phyloP scores from a whole-genome alignment of 805 yeast genomes.

The Cyberlindnera veronae region DNA sequence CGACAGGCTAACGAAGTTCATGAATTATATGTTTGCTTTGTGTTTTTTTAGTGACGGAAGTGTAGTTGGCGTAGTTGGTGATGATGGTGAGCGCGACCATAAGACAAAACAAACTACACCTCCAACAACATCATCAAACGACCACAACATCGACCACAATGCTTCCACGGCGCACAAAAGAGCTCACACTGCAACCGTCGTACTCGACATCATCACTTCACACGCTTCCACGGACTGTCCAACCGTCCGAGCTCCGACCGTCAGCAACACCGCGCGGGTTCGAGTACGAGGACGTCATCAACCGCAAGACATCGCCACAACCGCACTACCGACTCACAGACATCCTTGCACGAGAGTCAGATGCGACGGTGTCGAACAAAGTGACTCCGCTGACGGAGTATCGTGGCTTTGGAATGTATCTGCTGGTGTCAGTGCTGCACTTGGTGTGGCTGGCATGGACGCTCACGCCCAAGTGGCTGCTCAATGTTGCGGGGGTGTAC shows the following conservation, averaged over 20 bases:
- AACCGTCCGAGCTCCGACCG: background rate
- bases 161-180: too few species aligned
- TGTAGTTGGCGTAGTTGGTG: too few species aligned
- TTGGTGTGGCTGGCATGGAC: conserved; percentile 71
- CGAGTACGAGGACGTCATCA: conserved; percentile 23
- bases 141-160: too few species aligned
- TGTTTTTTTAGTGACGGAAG: too few species aligned
- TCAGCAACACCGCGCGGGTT: conserved; percentile 6
- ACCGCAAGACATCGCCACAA: conserved; percentile 10
- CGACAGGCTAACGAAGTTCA: background rate
- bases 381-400: conserved; percentile 68
- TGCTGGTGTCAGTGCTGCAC: conserved; percentile 56
- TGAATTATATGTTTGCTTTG: too few species aligned
- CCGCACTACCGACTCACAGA: conserved; percentile 37
- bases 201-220: conserved; percentile 8
- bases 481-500: conserved; percentile 51
- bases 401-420: conserved; percentile 81
- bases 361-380: conserved; percentile 57
- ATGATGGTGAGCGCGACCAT: too few species aligned
- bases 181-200: conserved; percentile 7
- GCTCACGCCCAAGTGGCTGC: conserved; percentile 55
- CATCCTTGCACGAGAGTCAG: conserved; percentile 59
- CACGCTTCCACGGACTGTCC: conserved; percentile 3
- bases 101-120: too few species aligned
- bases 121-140: too few species aligned